These are phyloP conservation scores for Phytophthora chlamydospora DNA, from an alignment of 352 stramenopile species.

Conservation along the genomic window DNA sequence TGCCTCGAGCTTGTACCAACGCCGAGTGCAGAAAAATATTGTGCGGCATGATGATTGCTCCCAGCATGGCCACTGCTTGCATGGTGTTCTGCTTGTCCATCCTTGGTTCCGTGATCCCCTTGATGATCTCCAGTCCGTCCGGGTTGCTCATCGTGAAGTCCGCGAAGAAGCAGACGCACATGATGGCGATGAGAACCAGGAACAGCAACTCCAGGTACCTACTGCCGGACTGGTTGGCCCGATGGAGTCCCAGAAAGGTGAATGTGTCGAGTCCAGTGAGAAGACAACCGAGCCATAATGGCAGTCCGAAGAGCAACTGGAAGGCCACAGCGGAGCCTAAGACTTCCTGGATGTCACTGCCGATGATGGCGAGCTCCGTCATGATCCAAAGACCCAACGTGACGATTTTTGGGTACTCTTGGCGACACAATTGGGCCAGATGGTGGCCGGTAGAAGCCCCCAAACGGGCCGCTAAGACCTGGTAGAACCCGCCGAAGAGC, in stretches of 20 bases:
- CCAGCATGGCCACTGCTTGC: slow-evolving; percentile 80
- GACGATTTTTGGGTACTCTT: slow-evolving; percentile 62
- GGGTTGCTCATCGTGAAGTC: slow-evolving; percentile 80
- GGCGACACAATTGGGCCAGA: slow-evolving; percentile 77
- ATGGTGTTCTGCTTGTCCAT: slow-evolving; percentile 67
- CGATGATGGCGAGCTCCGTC: slow-evolving; percentile 90
- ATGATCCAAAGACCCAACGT: slow-evolving; percentile 82
- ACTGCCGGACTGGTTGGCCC: slow-evolving; percentile 50
- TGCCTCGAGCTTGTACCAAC: slow-evolving; percentile 66
- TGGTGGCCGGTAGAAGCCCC: slow-evolving; percentile 87
- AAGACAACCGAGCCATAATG: slow-evolving; percentile 80
- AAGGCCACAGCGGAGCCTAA: slow-evolving; percentile 83
- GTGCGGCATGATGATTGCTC: slow-evolving; percentile 95
- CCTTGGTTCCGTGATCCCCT: slow-evolving; percentile 72
- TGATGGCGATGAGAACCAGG: slow-evolving; percentile 84
- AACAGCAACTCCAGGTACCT: slow-evolving; percentile 89
- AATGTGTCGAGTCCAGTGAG: slow-evolving; percentile 81
- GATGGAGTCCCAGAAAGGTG: slow-evolving; percentile 89
- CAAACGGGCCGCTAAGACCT: slow-evolving; percentile 87
- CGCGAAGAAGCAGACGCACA: slow-evolving; percentile 89
- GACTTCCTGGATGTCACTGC: slow-evolving; percentile 87
- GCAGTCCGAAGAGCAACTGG: slow-evolving; percentile 70
- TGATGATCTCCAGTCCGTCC: slow-evolving; percentile 65
- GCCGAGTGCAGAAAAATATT: slow-evolving; percentile 95
- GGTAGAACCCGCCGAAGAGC: slow-evolving; percentile 84